Evolutionary conservation across 345 rosid species (phyloP), one percentile per base, ranked within the genome.

Genomic region (Iberis pinnata): DNA sequence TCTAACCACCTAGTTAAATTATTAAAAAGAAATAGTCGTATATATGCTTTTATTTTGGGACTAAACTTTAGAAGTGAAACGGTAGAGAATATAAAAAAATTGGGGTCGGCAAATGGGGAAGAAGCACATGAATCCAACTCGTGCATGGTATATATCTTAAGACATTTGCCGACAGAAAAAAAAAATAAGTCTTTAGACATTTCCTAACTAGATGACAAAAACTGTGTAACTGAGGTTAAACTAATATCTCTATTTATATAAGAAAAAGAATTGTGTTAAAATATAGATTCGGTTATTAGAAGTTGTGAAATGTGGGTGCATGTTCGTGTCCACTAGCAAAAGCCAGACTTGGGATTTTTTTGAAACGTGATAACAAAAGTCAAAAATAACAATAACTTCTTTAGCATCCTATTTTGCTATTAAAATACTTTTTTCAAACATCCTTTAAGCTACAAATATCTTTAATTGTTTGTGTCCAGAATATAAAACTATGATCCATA

Each of bases 41-140:
- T n/a, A n/a, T n/a, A n/a, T n/a, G n/a, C n/a, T n/a, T 24, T 24
- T 24, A 7, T 24, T 31, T 36, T 41, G 45, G 52, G 51, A 61
- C 51, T 36, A 44, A 41, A 53, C 67, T 50, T 42, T 14, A 36
- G 44, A 49, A 13, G 49, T 48, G 49, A 18, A 41, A 29, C 22
- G 4, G 6, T 19, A 29, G 50, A 50, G 26, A 42, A 7, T 5
- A 8, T 6, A 2, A 13, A 32, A 24, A 49, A 16, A 14, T 38
- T 27, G 3, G 49, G 42, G 40, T 22, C 22, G 51, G 16, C 63
- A 41, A 56, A 56, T 56, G 45, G 19, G 17, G 38, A 64, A 6
- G 29, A 57, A 49, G 52, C 70, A 65, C 70, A 56, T 65, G 70
- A 39, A 47, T 56, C 69, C 69, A 55, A 55, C 49, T 47, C 43